Conservation (phyloP, 1,284 basidiomycete genomes). For the Ustilago loliicola region DNA sequence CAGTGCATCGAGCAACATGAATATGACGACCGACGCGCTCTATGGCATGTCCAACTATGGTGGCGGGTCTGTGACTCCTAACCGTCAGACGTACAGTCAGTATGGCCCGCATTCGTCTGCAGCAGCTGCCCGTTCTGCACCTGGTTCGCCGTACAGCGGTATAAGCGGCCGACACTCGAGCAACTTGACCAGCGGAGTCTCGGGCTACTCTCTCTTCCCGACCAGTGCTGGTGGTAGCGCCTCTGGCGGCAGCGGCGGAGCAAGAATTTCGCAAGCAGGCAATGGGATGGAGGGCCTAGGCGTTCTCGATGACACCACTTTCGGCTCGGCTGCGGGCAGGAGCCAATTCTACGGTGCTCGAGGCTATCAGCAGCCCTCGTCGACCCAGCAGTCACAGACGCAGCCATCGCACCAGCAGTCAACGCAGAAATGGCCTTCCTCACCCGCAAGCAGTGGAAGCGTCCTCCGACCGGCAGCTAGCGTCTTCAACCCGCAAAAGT, state of each 20-base stretch:
- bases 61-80: conserved; percentile 42
- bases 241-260: conserved; percentile 12
- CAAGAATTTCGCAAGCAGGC: conserved; percentile 26
- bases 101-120: conserved; percentile 34
- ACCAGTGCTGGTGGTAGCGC: conserved; percentile 24
- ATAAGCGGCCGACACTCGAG: conserved; percentile 33
- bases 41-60: conserved; percentile 43
- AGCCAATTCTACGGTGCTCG: conserved; percentile 43
- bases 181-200: conserved; percentile 30
- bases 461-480: conserved; percentile 38
- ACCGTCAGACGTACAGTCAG: conserved; percentile 33
- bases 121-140: conserved; percentile 36
- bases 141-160: conserved; percentile 53
- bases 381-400: conserved; percentile 13
- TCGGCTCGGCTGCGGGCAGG: conserved; percentile 19
- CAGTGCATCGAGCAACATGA: conserved; percentile 23
- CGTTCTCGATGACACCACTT: conserved; percentile 37
- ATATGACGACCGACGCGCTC: conserved; percentile 35
- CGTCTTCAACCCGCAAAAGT: conserved; percentile 43
- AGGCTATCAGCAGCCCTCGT: conserved; percentile 31
- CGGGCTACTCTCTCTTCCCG: conserved; percentile 52
- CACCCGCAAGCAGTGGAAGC: conserved; percentile 19
- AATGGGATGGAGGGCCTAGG: conserved; percentile 40
- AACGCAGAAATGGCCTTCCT: conserved; percentile 25
- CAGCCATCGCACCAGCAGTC: conserved; percentile 14